A percentile compares a stretch with the other conserved stretches of the same genome.
Evolutionary conservation across 129 eudicot species (phyloP).

Genomic region (Centaurea solstitialis): DNA sequence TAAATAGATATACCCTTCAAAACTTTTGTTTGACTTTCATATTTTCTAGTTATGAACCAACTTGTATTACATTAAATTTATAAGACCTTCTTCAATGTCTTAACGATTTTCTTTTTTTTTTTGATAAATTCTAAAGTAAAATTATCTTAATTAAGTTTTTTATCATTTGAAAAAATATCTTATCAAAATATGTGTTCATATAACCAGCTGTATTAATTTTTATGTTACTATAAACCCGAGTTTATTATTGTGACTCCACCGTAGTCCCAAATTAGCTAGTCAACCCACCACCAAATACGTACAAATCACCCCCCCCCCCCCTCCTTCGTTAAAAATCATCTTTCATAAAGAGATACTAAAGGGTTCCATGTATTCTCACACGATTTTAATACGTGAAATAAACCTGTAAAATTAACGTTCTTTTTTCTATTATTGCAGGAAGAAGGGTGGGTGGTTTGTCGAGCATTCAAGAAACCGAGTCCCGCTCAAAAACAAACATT

Average conservation of each 20-base stretch:
- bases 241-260: not conserved
- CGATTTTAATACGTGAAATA: not conserved
- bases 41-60: no score
- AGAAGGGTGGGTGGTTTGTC: slow-evolving; percentile 98
- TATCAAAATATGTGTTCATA: no score
- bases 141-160: no score
- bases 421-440: slow-evolving; percentile 45
- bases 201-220: no score
- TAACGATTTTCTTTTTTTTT: not conserved
- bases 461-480: slow-evolving; percentile 91
- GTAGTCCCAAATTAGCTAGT: not conserved
- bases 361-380: not conserved
- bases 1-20: not conserved
- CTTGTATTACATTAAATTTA: not conserved
- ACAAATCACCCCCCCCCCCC: not conserved
- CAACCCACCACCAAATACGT: not conserved
- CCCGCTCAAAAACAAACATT: slow-evolving; percentile 67
- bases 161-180: not conserved
- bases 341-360: not conserved
- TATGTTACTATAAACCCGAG: not conserved
- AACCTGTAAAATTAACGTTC: not conserved
- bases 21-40: not conserved
- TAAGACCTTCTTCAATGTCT: not conserved
- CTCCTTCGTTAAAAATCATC: not conserved
- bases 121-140: no score